These are phyloP conservation scores for Beta vulgaris DNA, from an alignment of 148 eudicot species.

Conservation along the genomic window DNA sequence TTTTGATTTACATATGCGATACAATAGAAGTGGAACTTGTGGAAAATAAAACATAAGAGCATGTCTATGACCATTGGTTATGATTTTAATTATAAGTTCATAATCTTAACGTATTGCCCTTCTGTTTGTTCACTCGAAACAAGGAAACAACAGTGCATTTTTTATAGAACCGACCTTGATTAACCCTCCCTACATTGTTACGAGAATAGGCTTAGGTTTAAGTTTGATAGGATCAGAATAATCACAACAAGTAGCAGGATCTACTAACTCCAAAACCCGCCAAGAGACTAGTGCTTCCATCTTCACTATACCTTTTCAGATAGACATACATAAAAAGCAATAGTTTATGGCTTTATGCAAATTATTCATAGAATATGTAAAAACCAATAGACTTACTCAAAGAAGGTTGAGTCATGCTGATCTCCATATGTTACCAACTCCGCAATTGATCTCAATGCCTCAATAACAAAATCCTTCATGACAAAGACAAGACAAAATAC, in stretches of 20 bases:
- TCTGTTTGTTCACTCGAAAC: too few relatives aligned
- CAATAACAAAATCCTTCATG: slow-evolving; percentile 79
- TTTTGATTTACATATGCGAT: too few relatives aligned
- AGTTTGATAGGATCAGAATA: background rate
- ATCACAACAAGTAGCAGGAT: too few relatives aligned
- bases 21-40: background rate
- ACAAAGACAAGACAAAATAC: slow-evolving; percentile 7
- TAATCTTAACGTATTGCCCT: background rate
- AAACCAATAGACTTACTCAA: slow-evolving; percentile 58
- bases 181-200: too few relatives aligned
- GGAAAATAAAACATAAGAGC: background rate
- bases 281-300: background rate
- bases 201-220: too few relatives aligned
- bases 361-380: background rate
- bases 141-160: too few relatives aligned
- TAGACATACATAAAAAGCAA: background rate
- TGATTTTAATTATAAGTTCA: background rate
- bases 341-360: background rate
- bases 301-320: background rate
- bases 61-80: background rate
- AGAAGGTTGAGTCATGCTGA: slow-evolving; percentile 85
- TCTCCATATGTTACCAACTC: slow-evolving; percentile 95
- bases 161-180: too few relatives aligned
- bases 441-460: slow-evolving; percentile 90
- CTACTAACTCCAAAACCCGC: background rate